Conservation (phyloP, 2,329 filamentous ascomycete species). For the Calycina marina region DNA sequence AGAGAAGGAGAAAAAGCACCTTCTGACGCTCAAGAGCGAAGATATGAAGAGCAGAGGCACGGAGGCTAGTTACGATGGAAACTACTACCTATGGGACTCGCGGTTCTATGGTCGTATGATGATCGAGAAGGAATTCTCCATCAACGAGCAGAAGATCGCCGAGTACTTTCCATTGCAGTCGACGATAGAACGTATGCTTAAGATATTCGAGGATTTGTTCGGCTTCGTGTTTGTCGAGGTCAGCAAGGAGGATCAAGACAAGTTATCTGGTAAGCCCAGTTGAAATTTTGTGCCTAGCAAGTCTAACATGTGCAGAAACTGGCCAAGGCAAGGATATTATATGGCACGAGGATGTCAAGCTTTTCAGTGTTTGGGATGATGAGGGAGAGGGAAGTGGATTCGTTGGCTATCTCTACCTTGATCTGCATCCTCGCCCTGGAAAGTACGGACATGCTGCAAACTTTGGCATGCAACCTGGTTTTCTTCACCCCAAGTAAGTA, state of each 20-base stretch:
- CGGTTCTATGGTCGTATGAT: constrained; percentile 68
- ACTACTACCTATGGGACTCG: constrained; percentile 74
- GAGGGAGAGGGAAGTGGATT: constrained; percentile 55
- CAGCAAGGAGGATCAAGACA: constrained; percentile 43
- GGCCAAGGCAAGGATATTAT: constrained; percentile 33
- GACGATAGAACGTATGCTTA: constrained; percentile 64
- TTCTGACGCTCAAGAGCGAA: constrained; percentile 61
- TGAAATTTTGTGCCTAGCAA: background rate
- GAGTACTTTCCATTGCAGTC: constrained; percentile 71
- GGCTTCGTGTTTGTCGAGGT: constrained; percentile 67
- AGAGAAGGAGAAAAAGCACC: constrained; percentile 50
- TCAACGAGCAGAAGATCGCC: constrained; percentile 66
- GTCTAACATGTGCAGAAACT: constrained; percentile 10
- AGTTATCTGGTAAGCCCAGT: constrained; percentile 15
- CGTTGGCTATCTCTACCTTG: constrained; percentile 70
- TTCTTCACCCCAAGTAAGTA: constrained; percentile 46
- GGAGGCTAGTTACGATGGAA: constrained; percentile 39
- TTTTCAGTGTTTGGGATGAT: constrained; percentile 76
- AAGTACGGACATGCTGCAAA: constrained; percentile 81
- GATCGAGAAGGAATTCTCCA: constrained; percentile 65
- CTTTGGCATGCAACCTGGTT: constrained; percentile 67
- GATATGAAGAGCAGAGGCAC: constrained; percentile 46
- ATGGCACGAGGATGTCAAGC: constrained; percentile 72
- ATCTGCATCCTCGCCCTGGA: constrained; percentile 64
- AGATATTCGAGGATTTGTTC: constrained; percentile 73